These are phyloP conservation scores for Mrakia blollopis DNA, from an alignment of 768 basidiomycete genomes.

Conservation along the genomic window DNA sequence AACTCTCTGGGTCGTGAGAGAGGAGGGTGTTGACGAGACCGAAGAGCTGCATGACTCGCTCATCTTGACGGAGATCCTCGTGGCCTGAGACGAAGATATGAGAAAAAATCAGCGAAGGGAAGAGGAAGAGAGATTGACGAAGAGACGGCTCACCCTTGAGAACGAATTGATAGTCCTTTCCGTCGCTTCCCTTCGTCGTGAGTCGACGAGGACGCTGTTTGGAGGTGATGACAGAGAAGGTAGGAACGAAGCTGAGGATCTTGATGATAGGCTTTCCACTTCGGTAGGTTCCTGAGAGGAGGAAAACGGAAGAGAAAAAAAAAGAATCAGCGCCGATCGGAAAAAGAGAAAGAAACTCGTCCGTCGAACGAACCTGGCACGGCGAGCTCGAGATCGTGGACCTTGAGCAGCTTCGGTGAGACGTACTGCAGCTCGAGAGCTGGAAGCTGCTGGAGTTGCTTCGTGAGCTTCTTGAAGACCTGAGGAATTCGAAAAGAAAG, in stretches of 20 bases:
- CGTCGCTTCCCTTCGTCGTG: slow-evolving; percentile 81
- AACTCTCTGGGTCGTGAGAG: slow-evolving; percentile 86
- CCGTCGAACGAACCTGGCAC: slow-evolving; percentile 65
- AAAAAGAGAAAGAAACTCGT: not conserved
- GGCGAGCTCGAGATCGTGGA: slow-evolving; percentile 86
- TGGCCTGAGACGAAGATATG: slow-evolving; percentile 61
- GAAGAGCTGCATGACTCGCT: slow-evolving; percentile 98
- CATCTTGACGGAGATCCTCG: slow-evolving; percentile 97
- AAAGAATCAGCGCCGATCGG: slow-evolving; percentile 4
- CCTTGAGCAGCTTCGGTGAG: slow-evolving; percentile 82
- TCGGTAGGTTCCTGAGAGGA: slow-evolving; percentile 75
- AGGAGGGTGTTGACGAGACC: slow-evolving; percentile 93
- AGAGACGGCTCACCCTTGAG: slow-evolving; percentile 65
- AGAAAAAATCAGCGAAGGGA: not conserved
- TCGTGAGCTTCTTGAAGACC: slow-evolving; percentile 96
- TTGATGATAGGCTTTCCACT: slow-evolving; percentile 75
- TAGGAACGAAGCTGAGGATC: slow-evolving; percentile 79
- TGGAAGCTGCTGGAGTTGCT: slow-evolving; percentile 80
- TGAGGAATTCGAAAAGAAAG: slow-evolving; percentile 40
- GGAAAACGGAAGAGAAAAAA: not conserved
- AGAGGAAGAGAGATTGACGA: not conserved
- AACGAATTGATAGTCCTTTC: slow-evolving; percentile 82
- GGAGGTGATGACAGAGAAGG: slow-evolving; percentile 87
- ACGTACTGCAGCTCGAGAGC: slow-evolving; percentile 95
- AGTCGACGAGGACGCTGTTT: slow-evolving; percentile 93